A percentile compares a stretch with the other conserved stretches of the same genome.
phyloP scores from a whole-genome alignment of 73 alveolate species.

The Tetrahymena thermophila region DNA sequence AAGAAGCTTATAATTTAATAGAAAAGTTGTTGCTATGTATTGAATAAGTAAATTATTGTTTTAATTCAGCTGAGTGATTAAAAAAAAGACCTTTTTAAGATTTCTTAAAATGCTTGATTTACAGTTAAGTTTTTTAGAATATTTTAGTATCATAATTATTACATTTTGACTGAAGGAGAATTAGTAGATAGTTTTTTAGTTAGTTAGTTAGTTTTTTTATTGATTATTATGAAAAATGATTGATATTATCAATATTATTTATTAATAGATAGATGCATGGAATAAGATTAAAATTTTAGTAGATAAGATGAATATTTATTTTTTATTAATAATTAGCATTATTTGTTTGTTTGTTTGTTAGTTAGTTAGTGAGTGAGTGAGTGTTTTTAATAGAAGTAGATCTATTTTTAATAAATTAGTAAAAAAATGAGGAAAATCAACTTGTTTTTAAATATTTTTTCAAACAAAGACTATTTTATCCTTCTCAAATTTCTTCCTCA shows the following conservation, averaged over 20 bases:
- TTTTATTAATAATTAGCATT: no score
- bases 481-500: not conserved
- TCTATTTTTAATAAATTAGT: no score
- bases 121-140: not conserved
- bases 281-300: not conserved
- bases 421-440: not conserved
- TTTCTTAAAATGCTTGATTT: not conserved
- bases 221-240: not conserved
- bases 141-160: not conserved
- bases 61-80: no score
- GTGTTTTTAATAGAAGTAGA: not conserved
- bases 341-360: no score
- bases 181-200: not conserved
- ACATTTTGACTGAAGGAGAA: not conserved
- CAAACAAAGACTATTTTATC: not conserved
- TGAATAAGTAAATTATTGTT: no score
- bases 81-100: not conserved
- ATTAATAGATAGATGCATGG: not conserved
- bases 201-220: not conserved
- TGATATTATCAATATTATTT: not conserved
- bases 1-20: no score
- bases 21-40: no score
- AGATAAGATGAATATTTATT: not conserved
- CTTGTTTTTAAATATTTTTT: not conserved
- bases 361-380: not conserved